Evolutionary conservation across 164 flowering plant genomes (phyloP).

Genomic region (Stephania yunnanensis): DNA sequence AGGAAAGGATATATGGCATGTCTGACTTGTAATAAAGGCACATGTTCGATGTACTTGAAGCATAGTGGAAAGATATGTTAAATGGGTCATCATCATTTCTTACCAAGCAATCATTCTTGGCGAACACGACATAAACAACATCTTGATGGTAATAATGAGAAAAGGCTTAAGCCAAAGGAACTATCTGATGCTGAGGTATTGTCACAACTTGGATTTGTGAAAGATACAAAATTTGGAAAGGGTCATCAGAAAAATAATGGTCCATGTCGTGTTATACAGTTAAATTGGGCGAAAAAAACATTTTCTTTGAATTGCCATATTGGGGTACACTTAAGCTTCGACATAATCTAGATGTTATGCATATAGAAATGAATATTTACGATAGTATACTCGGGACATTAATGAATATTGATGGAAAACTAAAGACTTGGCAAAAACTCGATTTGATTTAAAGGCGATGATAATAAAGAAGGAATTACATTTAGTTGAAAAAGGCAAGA

Average conservation of each 20-base stretch:
- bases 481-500: neutral
- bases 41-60: no score
- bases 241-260: slow-evolving; percentile 1
- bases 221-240: neutral
- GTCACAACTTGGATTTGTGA: neutral
- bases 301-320: no score
- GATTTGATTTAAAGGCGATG: no score
- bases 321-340: no score
- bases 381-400: no score
- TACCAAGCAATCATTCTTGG: slow-evolving; percentile 2
- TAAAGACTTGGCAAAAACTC: no score
- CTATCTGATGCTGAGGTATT: neutral
- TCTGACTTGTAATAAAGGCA: neutral
- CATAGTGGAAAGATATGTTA: neutral
- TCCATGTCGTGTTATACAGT: neutral
- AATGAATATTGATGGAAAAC: no score
- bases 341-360: no score
- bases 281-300: slow-evolving; percentile 2
- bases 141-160: neutral
- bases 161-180: no score
- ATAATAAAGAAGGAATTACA: no score
- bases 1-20: neutral
- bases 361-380: no score
- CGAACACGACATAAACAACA: neutral
- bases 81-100: slow-evolving; percentile 8